Base-by-base conservation (phyloP, 164 flowering plant genomes). In the Platanus orientalis region DNA sequence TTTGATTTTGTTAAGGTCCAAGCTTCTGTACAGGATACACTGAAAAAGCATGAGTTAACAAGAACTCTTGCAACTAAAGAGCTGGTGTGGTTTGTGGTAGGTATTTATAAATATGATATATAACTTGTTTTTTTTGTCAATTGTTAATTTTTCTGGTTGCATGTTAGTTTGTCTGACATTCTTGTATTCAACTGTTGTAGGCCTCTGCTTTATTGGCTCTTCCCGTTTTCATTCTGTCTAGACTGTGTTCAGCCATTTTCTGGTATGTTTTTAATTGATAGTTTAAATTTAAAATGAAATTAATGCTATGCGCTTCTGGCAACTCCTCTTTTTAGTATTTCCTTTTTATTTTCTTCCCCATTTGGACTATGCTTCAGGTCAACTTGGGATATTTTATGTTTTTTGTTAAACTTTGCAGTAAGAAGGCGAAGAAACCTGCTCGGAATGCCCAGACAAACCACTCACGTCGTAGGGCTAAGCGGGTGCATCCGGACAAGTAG, bases 31-130 rank as follows among this genome's bases (percentile, higher is more conserved):
- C 71, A 75, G 55, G 82, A 87, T 57, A 74, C n/a, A 13, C 73
- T 91, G 62, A 72, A 81, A 58, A 76, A 71, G 16, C 79, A 89
- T 75, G 92, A 91, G 64, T 58, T 86, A 26, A 87, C 96, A 48
- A 84, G 64, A 59, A 67, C 86, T 26, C 75, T 89, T 74, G 94
- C 96, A 56, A 87, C 94, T 7, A 84, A 80, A 50, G 96, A 91
- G 83, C 65, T 85, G 23, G 89, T 76, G 30, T 91, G 94, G 93
- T 89, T 85, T 81, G 71, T 68, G 80, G 97, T 91, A 80, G 65
- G 84, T 70, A 50, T 29, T 25, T 52, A 12, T 55, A 27, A 36
- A 25, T 36, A 34, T 49, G 45, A 2, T n/a, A 14, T 17, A 12
- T 7, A 36, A 1, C 12, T 9, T 32, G 39, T 32, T 36, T 36